Conservation (phyloP, 2,329 filamentous ascomycete species). For the Monilinia polystroma region DNA sequence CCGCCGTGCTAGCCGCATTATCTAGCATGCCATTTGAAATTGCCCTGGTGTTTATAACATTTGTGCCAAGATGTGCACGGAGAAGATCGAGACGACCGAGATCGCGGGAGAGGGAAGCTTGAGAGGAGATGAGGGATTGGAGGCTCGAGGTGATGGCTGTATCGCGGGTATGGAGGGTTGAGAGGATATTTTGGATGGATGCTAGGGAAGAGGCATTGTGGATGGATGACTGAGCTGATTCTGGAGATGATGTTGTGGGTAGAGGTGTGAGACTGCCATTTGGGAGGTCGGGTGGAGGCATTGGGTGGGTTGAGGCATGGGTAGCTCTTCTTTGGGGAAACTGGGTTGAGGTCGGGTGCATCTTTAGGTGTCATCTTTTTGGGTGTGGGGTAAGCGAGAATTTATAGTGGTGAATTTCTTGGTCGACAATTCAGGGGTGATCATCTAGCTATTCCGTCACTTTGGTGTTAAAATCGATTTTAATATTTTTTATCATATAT, state of each 20-base stretch:
- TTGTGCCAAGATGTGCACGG: conserved; percentile 82
- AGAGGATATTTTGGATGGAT: conserved; percentile 76
- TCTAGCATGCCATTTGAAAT: conserved; percentile 92
- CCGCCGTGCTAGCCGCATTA: conserved; percentile 79
- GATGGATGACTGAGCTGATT: conserved; percentile 44
- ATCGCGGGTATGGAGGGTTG: conserved; percentile 74
- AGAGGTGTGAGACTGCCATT: conserved; percentile 37
- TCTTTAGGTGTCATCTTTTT: conserved; percentile 26
- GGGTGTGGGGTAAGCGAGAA: conserved; percentile 31
- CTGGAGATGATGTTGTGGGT: conserved; percentile 26
- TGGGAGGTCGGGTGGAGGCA: conserved; percentile 41
- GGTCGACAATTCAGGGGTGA: neutral
- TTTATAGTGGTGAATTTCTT: conserved; percentile 18
- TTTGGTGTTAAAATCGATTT: neutral
- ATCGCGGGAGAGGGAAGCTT: conserved; percentile 83
- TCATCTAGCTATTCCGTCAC: neutral
- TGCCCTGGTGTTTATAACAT: conserved; percentile 77
- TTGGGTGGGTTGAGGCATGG: conserved; percentile 40
- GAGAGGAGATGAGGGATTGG: conserved; percentile 73
- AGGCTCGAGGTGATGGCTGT: conserved; percentile 70
- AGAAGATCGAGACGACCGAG: conserved; percentile 84
- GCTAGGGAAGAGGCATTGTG: conserved; percentile 71
- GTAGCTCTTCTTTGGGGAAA: conserved; percentile 27
- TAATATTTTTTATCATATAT: neutral
- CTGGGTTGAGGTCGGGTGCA: conserved; percentile 22